Evolutionary conservation across 225 moss, liverwort and hornwort genomes (phyloP).

Genomic region (Asterella californica): DNA sequence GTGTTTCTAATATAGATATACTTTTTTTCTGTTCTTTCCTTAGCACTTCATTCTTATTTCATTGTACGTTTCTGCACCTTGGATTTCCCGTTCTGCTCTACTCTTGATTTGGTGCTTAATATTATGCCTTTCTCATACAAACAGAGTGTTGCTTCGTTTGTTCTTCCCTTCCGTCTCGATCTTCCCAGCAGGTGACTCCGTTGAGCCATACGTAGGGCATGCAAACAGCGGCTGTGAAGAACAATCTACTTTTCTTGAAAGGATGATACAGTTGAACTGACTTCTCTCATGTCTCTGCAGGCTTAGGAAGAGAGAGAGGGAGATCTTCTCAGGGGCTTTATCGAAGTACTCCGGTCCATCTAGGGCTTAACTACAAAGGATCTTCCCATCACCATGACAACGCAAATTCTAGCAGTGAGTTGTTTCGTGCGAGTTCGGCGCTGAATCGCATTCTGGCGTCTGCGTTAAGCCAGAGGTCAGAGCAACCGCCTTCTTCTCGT

Average conservation of each 20-base stretch:
- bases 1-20: too few relatives aligned
- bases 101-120: not conserved
- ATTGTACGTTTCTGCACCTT: too few relatives aligned
- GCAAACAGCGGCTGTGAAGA: too few relatives aligned
- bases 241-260: too few relatives aligned
- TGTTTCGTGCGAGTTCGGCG: too few relatives aligned
- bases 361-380: not conserved
- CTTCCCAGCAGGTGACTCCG: not conserved
- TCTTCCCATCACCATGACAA: not conserved
- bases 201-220: too few relatives aligned
- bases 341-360: constrained; percentile 34
- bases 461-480: too few relatives aligned
- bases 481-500: too few relatives aligned
- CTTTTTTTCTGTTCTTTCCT: not conserved
- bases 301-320: constrained; percentile 32
- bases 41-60: not conserved
- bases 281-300: constrained; percentile 24
- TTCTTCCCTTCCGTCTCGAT: not conserved
- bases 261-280: not conserved
- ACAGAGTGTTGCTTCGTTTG: not conserved
- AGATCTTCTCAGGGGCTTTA: constrained; percentile 36
- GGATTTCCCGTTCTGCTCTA: too few relatives aligned
- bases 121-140: not conserved
- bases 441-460: too few relatives aligned
- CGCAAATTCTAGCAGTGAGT: not conserved